Percentiles rank a stretch among this genome's conserved stretches.
These are phyloP conservation scores for Sclerotinia nivalis DNA, from an alignment of 2,329 filamentous ascomycete species.

Conservation along the genomic window DNA sequence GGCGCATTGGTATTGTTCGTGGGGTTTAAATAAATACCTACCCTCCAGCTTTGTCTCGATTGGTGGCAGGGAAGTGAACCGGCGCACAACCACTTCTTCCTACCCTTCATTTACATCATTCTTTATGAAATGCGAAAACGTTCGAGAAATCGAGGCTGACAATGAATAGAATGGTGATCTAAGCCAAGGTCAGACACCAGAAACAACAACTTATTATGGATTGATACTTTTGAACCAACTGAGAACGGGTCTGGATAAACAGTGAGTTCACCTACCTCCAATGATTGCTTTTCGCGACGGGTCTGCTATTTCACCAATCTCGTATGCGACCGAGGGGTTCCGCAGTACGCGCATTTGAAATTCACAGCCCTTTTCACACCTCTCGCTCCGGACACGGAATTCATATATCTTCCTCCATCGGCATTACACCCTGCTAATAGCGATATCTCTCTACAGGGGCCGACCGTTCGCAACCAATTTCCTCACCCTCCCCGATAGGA, in stretches of 20 bases:
- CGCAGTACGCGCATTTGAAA: not conserved
- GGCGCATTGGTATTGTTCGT: conserved; percentile 18
- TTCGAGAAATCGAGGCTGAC: conserved; percentile 38
- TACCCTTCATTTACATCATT: conserved; percentile 1
- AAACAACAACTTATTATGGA: conserved; percentile 71
- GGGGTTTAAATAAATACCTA: conserved; percentile 19
- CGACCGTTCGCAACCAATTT: conserved; percentile 75
- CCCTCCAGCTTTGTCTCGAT: conserved; percentile 27
- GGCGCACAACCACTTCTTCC: conserved; percentile 25
- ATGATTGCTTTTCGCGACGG: conserved; percentile 6
- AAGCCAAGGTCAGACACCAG: conserved; percentile 55
- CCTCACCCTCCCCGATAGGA: conserved; percentile 66
- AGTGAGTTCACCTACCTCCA: conserved; percentile 53
- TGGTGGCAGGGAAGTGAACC: conserved; percentile 33
- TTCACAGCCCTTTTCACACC: not conserved
- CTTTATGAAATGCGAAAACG: conserved; percentile 15
- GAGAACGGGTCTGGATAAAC: conserved; percentile 77
- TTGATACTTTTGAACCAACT: conserved; percentile 74
- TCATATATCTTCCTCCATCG: not conserved
- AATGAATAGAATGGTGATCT: conserved; percentile 33
- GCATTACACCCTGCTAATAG: conserved; percentile 17
- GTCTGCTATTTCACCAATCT: conserved; percentile 5
- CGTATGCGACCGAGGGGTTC: not conserved
- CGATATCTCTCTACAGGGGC: conserved; percentile 51
- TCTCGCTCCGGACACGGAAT: not conserved